A percentile compares a stretch with the other conserved stretches of the same genome.
Evolutionary conservation across 176 grass and related monocot species (phyloP).

Genomic region (Neostapfia colusana): DNA sequence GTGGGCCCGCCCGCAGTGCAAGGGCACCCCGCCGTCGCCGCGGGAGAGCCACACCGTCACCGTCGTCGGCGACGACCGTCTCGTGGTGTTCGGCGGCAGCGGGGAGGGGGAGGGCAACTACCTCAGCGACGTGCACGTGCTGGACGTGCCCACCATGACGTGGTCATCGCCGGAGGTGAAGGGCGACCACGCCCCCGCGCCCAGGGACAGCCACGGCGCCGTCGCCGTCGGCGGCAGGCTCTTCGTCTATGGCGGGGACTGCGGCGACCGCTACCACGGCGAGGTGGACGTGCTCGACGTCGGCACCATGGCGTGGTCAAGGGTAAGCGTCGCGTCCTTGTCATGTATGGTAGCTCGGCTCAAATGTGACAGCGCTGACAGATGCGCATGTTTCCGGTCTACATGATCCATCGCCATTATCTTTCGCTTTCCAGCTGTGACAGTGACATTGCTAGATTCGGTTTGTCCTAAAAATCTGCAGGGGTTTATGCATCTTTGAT

Average conservation of each 20-base stretch:
- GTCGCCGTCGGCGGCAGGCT: conserved; percentile 60
- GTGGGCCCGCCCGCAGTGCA: conserved; percentile 71
- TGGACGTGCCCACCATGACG: conserved; percentile 72
- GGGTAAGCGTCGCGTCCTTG: conserved; percentile 53
- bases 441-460: conserved; percentile 4
- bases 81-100: conserved; percentile 89
- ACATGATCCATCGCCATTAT: conserved; percentile 20
- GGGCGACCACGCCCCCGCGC: conserved; percentile 50
- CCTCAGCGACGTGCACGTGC: conserved; percentile 81
- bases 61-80: conserved; percentile 44
- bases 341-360: conserved; percentile 25
- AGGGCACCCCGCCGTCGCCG: conserved; percentile 62
- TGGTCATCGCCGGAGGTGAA: conserved; percentile 77
- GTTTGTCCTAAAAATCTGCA: background rate
- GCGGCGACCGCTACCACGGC: conserved; percentile 83
- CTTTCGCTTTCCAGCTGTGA: conserved; percentile 28
- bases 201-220: conserved; percentile 93
- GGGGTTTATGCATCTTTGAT: conserved; percentile 1
- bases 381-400: conserved; percentile 36
- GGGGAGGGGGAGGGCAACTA: conserved; percentile 94
- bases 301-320: conserved; percentile 80
- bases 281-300: conserved; percentile 90
- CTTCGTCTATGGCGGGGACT: conserved; percentile 83
- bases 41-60: conserved; percentile 87
- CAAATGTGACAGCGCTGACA: conserved; percentile 18